Conservation (phyloP, 805 yeast species). For the Metschnikowia peoriensis region DNA sequence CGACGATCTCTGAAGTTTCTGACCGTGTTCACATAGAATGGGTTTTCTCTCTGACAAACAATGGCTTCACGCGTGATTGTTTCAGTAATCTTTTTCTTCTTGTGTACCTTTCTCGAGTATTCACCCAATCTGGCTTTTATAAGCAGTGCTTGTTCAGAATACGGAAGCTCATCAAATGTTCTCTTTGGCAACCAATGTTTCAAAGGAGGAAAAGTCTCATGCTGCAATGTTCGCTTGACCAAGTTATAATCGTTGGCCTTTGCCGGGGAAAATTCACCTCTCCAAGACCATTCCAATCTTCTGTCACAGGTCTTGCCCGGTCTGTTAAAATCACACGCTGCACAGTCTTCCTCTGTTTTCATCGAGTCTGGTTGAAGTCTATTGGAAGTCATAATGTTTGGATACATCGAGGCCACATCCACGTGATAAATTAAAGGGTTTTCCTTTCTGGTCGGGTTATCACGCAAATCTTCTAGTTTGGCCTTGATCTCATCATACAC, state of each 20-base stretch:
- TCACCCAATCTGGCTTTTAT: constrained; percentile 78
- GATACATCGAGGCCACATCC: constrained; percentile 99
- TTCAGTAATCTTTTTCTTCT: constrained; percentile 75
- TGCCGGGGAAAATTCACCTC: constrained; percentile 94
- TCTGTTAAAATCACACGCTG: constrained; percentile 93
- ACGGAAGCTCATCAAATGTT: constrained; percentile 72
- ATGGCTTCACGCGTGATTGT: constrained; percentile 88
- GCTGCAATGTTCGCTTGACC: constrained; percentile 80
- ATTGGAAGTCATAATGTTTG: constrained; percentile 97
- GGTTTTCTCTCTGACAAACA: constrained; percentile 96
- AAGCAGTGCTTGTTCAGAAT: constrained; percentile 71
- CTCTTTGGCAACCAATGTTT: constrained; percentile 56
- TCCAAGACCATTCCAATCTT: constrained; percentile 93
- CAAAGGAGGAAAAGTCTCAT: constrained; percentile 70
- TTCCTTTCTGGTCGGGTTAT: constrained; percentile 65
- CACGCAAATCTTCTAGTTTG: constrained; percentile 56
- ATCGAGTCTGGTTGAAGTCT: constrained; percentile 97
- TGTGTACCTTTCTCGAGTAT: constrained; percentile 82
- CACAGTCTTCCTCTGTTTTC: constrained; percentile 93
- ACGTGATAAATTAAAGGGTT: constrained; percentile 91
- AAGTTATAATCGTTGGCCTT: constrained; percentile 86
- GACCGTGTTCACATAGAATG: constrained; percentile 94
- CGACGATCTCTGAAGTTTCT: constrained; percentile 93
- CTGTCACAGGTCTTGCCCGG: constrained; percentile 95
- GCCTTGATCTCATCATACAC: constrained; percentile 56